Conservation (phyloP, 2,329 filamentous ascomycete species). For the Cyphellophora europaea region DNA sequence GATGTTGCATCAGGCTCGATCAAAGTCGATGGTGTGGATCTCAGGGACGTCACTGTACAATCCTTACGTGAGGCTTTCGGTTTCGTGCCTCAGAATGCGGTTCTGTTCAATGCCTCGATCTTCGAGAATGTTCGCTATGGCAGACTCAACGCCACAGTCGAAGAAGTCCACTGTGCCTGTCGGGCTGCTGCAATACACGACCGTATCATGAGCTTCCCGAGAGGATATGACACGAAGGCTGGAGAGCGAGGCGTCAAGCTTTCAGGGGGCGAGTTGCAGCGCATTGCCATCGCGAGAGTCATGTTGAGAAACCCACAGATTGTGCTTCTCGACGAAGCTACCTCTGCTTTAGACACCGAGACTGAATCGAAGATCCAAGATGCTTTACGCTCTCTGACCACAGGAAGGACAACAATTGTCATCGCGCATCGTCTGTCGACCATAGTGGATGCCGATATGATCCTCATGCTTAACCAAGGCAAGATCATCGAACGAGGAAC, state of each 20-base stretch:
- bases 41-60: conserved; percentile 48
- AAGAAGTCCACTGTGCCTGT: conserved; percentile 52
- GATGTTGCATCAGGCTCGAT: conserved; percentile 40
- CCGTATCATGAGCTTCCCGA: conserved; percentile 49
- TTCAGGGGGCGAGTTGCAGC: conserved; percentile 43
- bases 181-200: conserved; percentile 54
- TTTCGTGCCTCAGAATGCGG: conserved; percentile 56
- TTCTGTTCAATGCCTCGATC: conserved; percentile 55
- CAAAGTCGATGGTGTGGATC: conserved; percentile 44
- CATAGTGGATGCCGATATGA: conserved; percentile 46
- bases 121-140: conserved; percentile 58
- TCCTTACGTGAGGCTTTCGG: conserved; percentile 51
- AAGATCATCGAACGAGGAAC: conserved; percentile 53
- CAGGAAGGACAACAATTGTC: conserved; percentile 42
- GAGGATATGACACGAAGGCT: conserved; percentile 38
- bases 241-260: conserved; percentile 41
- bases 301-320: conserved; percentile 33
- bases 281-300: conserved; percentile 36
- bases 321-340: conserved; percentile 41
- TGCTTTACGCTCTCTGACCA: conserved; percentile 35
- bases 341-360: conserved; percentile 37
- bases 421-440: conserved; percentile 37
- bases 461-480: conserved; percentile 56
- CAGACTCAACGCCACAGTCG: conserved; percentile 48
- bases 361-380: conserved; percentile 37